Percentiles rank a stretch among this genome's conserved stretches.
Evolutionary conservation across 225 moss, liverwort and hornwort genomes (phyloP).

Genomic region (Bryum argenteum): DNA sequence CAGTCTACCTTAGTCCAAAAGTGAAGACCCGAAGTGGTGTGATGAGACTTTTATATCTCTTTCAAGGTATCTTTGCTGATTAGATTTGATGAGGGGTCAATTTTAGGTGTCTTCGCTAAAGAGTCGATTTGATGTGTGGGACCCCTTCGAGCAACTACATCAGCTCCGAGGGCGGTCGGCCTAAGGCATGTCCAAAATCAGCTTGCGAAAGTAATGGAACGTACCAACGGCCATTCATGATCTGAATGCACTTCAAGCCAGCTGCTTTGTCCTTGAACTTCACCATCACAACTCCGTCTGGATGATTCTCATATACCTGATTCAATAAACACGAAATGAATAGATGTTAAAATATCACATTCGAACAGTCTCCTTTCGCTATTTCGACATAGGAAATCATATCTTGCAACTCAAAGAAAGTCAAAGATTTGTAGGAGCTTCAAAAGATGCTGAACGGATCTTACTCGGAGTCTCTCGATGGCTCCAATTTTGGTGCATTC

Average conservation of each 20-base stretch:
- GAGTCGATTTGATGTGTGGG: too few species aligned
- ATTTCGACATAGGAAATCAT: too few species aligned
- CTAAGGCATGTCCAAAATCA: not conserved
- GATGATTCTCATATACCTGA: conserved; percentile 97
- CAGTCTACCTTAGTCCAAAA: too few species aligned
- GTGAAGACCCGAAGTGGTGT: too few species aligned
- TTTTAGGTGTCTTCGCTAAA: too few species aligned
- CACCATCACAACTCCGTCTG: conserved; percentile 99
- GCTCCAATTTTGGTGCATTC: conserved; percentile 96
- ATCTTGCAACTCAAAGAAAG: too few species aligned
- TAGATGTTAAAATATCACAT: not conserved
- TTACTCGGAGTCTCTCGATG: conserved; percentile 95
- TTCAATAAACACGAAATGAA: conserved; percentile 16
- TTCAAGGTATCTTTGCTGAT: too few species aligned
- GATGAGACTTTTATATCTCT: too few species aligned
- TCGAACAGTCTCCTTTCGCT: conserved; percentile 8
- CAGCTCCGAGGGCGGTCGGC: too few species aligned
- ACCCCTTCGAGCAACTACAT: too few species aligned
- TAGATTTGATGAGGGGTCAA: too few species aligned
- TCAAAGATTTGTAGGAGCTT: conserved; percentile 13
- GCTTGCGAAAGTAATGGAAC: not conserved
- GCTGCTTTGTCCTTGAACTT: conserved; percentile 93
- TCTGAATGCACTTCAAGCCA: conserved; percentile 86
- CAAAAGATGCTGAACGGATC: conserved; percentile 12
- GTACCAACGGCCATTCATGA: conserved; percentile 99